Evolutionary conservation across 2,329 filamentous ascomycete genomes (phyloP).

Genomic region (Verticillium albo-atrum): DNA sequence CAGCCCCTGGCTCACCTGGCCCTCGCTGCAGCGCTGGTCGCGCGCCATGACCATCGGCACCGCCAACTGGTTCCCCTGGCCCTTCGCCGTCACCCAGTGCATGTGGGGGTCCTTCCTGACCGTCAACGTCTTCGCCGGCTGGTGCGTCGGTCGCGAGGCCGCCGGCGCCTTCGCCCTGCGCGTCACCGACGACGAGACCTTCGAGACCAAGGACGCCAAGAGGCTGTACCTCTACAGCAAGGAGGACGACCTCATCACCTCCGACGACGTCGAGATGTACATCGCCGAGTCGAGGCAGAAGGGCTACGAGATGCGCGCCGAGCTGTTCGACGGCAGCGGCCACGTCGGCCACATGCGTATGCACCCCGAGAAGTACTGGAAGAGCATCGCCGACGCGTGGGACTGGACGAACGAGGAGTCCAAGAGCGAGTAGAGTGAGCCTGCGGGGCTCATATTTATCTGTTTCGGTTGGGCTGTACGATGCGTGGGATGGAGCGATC

Average conservation of each 20-base stretch:
- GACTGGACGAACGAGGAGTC: conserved; percentile 4
- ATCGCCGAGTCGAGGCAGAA: conserved; percentile 38
- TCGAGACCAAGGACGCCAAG: conserved; percentile 6
- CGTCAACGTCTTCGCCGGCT: conserved; percentile 18
- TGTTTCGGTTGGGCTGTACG: neutral
- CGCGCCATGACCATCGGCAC: conserved; percentile 48
- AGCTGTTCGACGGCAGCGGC: conserved; percentile 51
- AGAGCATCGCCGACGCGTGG: conserved; percentile 28
- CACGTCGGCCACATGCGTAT: conserved; percentile 59
- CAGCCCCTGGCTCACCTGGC: conserved; percentile 32
- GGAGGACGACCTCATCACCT: conserved; percentile 37
- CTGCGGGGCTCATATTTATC: too few species aligned
- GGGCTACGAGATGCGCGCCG: conserved; percentile 45
- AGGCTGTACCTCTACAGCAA: conserved; percentile 9
- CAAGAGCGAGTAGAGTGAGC: neutral
- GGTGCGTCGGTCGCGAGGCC: conserved; percentile 7
- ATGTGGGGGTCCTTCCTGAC: conserved; percentile 41
- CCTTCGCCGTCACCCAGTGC: conserved; percentile 39
- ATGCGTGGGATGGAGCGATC: neutral
- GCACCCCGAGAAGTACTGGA: conserved; percentile 56
- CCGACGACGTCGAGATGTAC: conserved; percentile 51
- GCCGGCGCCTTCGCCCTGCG: conserved; percentile 6
- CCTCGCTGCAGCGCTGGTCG: conserved; percentile 45
- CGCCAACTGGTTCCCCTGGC: conserved; percentile 42
- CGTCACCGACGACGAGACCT: neutral